Conservation (phyloP, 352 stramenopile genomes). For the Saprolegnia diclina region DNA sequence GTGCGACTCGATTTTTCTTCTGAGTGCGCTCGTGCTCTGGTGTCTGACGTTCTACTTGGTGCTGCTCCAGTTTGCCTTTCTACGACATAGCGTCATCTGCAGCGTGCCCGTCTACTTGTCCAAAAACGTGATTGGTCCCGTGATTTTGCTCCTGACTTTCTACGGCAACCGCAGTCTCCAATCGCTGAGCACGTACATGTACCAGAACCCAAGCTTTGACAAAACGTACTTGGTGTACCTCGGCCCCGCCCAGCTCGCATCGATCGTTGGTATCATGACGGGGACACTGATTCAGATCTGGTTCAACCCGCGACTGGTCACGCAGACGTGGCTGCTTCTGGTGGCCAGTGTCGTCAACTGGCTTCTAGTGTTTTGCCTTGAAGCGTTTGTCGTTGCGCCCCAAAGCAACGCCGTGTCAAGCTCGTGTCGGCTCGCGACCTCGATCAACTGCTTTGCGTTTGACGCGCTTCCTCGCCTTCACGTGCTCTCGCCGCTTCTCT, state of each 20-base stretch:
- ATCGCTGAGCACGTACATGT: slow-evolving; percentile 28
- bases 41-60: slow-evolving; percentile 26
- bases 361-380: slow-evolving; percentile 27
- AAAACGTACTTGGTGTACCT: slow-evolving; percentile 11
- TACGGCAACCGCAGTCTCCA: slow-evolving; percentile 29
- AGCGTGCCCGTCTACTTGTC: slow-evolving; percentile 29
- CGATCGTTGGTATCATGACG: slow-evolving; percentile 30
- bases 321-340: slow-evolving; percentile 25
- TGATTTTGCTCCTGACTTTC: slow-evolving; percentile 27
- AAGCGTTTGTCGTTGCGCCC: slow-evolving; percentile 18
- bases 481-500: slow-evolving; percentile 26
- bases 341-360: slow-evolving; percentile 29
- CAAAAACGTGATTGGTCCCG: slow-evolving; percentile 26
- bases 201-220: slow-evolving; percentile 26
- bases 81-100: slow-evolving; percentile 26
- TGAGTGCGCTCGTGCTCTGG: slow-evolving; percentile 31
- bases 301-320: slow-evolving; percentile 27
- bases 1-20: slow-evolving; percentile 24
- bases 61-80: slow-evolving; percentile 24
- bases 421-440: slow-evolving; percentile 22
- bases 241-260: slow-evolving; percentile 27
- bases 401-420: slow-evolving; percentile 1
- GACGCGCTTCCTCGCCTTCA: slow-evolving; percentile 13
- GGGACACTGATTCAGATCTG: slow-evolving; percentile 29
- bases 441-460: slow-evolving; percentile 26